These are phyloP conservation scores for Acanthamoeba healyi DNA, from an alignment of 208 protist species.

Conservation along the genomic window DNA sequence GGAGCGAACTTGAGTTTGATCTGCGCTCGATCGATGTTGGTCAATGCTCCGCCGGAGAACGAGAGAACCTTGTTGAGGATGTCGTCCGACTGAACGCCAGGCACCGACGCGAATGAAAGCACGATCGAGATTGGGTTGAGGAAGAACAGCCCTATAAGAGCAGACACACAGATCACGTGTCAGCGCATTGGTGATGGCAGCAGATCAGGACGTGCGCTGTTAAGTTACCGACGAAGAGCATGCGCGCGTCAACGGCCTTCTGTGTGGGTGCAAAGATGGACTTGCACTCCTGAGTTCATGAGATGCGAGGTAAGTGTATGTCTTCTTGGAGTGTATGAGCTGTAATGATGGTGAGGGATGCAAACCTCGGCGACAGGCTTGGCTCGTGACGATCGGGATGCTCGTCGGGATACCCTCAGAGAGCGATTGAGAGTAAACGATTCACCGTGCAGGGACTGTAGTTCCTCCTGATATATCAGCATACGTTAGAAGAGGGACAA, in stretches of 20 bases:
- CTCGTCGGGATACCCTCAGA: not conserved
- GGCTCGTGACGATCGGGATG: not conserved
- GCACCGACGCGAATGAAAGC: slow-evolving; percentile 51
- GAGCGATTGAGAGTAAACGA: not conserved
- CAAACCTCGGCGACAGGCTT: slow-evolving; percentile 5
- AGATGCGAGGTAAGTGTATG: not conserved
- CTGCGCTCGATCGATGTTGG: slow-evolving; percentile 64
- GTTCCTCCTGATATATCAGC: not conserved
- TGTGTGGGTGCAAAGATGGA: slow-evolving; percentile 8
- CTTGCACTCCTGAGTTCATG: slow-evolving; percentile 23
- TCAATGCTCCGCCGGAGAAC: slow-evolving; percentile 55
- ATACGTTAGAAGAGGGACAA: too few species aligned
- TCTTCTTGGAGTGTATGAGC: too few species aligned
- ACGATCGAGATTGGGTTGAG: slow-evolving; percentile 68
- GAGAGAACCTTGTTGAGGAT: slow-evolving; percentile 72
- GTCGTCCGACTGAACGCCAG: slow-evolving; percentile 61
- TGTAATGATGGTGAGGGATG: too few species aligned
- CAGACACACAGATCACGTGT: not conserved
- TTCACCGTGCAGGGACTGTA: not conserved
- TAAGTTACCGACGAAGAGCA: slow-evolving; percentile 29
- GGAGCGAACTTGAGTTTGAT: slow-evolving; percentile 59
- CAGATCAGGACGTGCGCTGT: too few species aligned
- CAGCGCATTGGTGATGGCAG: too few species aligned
- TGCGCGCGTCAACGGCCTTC: slow-evolving; percentile 8
- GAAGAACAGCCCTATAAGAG: slow-evolving; percentile 37